A percentile compares a stretch with the other conserved stretches of the same genome.
Evolutionary conservation across 2,329 filamentous ascomycete genomes (phyloP).

Genomic region (Talaromyces sp.): DNA sequence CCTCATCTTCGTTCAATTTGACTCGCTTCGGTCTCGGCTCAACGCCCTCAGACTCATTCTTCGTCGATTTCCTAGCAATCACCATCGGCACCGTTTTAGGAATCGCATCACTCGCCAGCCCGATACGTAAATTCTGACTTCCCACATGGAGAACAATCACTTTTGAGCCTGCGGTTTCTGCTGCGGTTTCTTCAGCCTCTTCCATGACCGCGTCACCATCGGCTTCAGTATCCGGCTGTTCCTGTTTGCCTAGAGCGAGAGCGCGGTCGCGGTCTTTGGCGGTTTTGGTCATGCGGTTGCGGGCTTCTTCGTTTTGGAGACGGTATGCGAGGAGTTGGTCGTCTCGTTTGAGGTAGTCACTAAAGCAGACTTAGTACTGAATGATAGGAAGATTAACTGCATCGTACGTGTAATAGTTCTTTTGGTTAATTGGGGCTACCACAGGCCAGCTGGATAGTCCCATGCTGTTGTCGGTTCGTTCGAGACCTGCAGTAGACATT

Average conservation of each 20-base stretch:
- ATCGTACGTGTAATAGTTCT: conserved; percentile 94
- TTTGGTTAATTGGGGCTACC: conserved; percentile 92
- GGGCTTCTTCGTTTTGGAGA: conserved; percentile 79
- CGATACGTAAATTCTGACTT: conserved; percentile 91
- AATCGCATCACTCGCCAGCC: conserved; percentile 90
- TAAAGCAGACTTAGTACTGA: conserved; percentile 35
- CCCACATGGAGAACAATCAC: conserved; percentile 94
- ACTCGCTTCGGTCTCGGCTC: conserved; percentile 70
- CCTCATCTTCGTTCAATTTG: conserved; percentile 54
- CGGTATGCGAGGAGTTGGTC: conserved; percentile 90
- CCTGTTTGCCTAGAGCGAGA: conserved; percentile 66
- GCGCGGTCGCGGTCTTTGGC: conserved; percentile 86
- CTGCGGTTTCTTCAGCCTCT: conserved; percentile 52
- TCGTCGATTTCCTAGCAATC: conserved; percentile 72
- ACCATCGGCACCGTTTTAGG: conserved; percentile 94
- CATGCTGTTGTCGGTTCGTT: conserved; percentile 98
- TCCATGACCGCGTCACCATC: conserved; percentile 57
- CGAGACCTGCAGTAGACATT: conserved; percentile 63
- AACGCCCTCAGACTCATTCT: conserved; percentile 76
- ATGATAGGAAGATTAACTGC: too few relatives aligned
- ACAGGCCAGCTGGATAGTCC: conserved; percentile 92
- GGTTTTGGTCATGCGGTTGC: conserved; percentile 77
- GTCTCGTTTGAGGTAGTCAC: conserved; percentile 96
- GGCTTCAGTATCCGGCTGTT: conserved; percentile 54
- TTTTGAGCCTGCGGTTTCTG: conserved; percentile 73